Evolutionary conservation across 2,329 filamentous ascomycete species (phyloP), one percentile per base, ranked within the genome.

Genomic region (Colletotrichum sp.): DNA sequence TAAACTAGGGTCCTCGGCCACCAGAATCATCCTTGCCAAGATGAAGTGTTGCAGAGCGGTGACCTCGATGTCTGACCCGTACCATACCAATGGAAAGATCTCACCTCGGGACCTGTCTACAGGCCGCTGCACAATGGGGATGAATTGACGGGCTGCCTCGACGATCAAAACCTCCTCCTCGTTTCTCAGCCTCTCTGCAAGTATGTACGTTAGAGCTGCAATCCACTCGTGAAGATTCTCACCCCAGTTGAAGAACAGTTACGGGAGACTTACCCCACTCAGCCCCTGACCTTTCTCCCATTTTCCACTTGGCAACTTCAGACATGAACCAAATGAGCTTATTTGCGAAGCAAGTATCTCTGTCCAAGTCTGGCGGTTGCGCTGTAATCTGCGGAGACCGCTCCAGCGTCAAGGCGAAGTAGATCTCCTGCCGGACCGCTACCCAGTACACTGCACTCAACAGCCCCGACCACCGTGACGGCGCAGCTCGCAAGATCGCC

Each of bases 381-480:
- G 86, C 80, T 4, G 83, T 81, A 55, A 86, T 81, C 76, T 86
- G 84, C 0, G 85, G 85, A 1, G 84, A 80, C 13, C 86, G 83
- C 9, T 81, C 80, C 36, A 83, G 82, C 4, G 84, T 86, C 48
- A 86, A 84, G 0, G 85, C 85, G 65, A 86, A 84, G 72, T 84
- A 86, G 6, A 86, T 85, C 57, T 86, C 85, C 68, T 86, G 85
- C 32, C 85, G 71, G 24, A 86, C 80, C 4, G 85, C 85, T 81
- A 86, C 86, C 85, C 85, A 86, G 70, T 86, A 86, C 8, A 84
- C 82, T 1, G 85, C 85, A 57, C 85, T 85, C 67, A 85, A 83
- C 16, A 86, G 79, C 28, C 83, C 82, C n/a, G 85, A 80, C 22
- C 83, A 80, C 67, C 83, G 80, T 2, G 84, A 84, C 3, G 84